Evolutionary conservation across 768 basidiomycete genomes (phyloP), one percentile per base, ranked within the genome.

Genomic region (Postia placenta): DNA sequence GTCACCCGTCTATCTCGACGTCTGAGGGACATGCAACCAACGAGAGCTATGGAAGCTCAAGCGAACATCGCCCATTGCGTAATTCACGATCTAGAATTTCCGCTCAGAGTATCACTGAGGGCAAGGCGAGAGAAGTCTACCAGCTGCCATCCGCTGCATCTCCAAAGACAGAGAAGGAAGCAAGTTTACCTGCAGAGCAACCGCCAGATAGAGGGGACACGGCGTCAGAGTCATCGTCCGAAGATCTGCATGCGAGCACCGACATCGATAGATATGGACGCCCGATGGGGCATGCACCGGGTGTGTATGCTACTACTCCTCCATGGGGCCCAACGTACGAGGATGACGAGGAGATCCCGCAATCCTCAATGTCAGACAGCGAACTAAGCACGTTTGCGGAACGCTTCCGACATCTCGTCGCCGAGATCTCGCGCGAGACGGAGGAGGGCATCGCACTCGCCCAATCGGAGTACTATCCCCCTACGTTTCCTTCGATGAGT

Each of bases 341-440:
- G 14, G 14, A 14, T 4, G 36, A 42, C 23, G 38, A 20, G 20
- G 36, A 44, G 4, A 14, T 25, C 40, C 17, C 51, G 17, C 50
- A 42, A 46, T 40, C 38, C 17, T 42, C 49, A 5, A 27, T 48
- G 2, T 49, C 48, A 14, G 69, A 76, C 27, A 65, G 57, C 22
- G 71, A 77, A 28, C 56, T 72, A 27, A 64, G 68, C 42, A 61
- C 61, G 35, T 78, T 79, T 56, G 69, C 69, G 2, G 75, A 78
- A 49, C 72, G 71, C 19, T 82, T 83, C 62, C 73, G 72, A 11
- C 61, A 69, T 2, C 61, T 82, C 30, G 68, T 83, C 26, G 64
- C 68, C 15, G 75, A 79, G 51, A 72, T 81, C 37, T 64, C 69
- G 26, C 72, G 69, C 20, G 81, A 83, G 55, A 71, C 77, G 1